Evolutionary conservation across 2,329 filamentous ascomycete genomes (phyloP).

Genomic region (Ascochyta koolunga): DNA sequence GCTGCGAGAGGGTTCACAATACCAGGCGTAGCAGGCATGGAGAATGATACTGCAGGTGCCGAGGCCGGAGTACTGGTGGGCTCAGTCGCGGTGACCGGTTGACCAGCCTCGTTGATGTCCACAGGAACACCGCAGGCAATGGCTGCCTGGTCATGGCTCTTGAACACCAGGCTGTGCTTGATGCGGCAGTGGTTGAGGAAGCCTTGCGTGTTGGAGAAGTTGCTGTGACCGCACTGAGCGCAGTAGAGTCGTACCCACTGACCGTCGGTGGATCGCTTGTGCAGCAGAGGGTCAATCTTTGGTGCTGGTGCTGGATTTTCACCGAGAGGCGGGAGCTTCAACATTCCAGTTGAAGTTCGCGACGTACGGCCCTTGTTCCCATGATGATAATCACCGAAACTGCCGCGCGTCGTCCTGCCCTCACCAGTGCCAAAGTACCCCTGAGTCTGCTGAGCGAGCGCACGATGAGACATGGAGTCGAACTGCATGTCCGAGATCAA

Average conservation of each 20-base stretch:
- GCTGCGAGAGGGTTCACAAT: slow-evolving; percentile 46
- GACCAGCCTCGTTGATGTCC: slow-evolving; percentile 65
- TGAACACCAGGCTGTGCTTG: slow-evolving; percentile 89
- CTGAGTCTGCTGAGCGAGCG: slow-evolving; percentile 44
- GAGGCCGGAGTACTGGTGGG: slow-evolving; percentile 34
- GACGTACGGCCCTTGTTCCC: slow-evolving; percentile 62
- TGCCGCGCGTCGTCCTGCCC: slow-evolving; percentile 80
- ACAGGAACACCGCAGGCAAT: slow-evolving; percentile 84
- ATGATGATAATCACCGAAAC: slow-evolving; percentile 62
- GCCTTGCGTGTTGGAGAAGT: slow-evolving; percentile 97
- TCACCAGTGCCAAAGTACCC: slow-evolving; percentile 57
- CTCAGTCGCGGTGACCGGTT: slow-evolving; percentile 43
- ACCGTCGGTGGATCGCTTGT: slow-evolving; percentile 82
- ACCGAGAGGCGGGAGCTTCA: slow-evolving; percentile 51
- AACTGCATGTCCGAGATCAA: slow-evolving; percentile 87
- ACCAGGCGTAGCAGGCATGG: slow-evolving; percentile 35
- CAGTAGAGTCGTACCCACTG: slow-evolving; percentile 90
- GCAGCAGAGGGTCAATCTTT: slow-evolving; percentile 79
- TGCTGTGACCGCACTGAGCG: slow-evolving; percentile 80
- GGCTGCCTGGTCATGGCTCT: slow-evolving; percentile 94
- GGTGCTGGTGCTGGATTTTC: slow-evolving; percentile 55
- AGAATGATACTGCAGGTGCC: slow-evolving; percentile 39
- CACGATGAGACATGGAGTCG: slow-evolving; percentile 60
- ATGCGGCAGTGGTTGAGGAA: slow-evolving; percentile 99
- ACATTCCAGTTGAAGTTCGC: slow-evolving; percentile 61